These are phyloP conservation scores for Lentinula detonsa DNA, from an alignment of 768 basidiomycete genomes.

Conservation along the genomic window DNA sequence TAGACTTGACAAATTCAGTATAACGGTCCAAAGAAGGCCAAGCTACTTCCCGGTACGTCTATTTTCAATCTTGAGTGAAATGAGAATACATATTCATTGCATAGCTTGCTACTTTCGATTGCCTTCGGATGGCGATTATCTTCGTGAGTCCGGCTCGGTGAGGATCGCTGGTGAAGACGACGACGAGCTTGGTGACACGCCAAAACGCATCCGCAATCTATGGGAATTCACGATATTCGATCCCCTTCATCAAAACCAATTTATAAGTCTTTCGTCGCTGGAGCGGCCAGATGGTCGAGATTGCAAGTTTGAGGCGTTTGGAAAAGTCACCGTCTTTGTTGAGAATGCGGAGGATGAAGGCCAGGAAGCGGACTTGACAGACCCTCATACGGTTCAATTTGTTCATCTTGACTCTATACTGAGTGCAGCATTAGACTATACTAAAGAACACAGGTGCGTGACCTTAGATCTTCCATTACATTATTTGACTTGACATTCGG, in stretches of 20 bases:
- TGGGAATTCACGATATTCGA: constrained; percentile 60
- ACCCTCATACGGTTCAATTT: constrained; percentile 26
- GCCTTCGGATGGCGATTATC: background rate
- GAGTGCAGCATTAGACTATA: constrained; percentile 46
- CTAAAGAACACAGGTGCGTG: constrained; percentile 43
- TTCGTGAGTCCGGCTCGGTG: constrained; percentile 13
- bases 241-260: constrained; percentile 31
- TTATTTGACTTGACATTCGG: constrained; percentile 3
- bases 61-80: background rate
- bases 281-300: constrained; percentile 35
- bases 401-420: constrained; percentile 44
- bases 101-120: background rate
- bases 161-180: constrained; percentile 36
- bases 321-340: constrained; percentile 40
- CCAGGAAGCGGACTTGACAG: constrained; percentile 43
- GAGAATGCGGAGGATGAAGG: constrained; percentile 57
- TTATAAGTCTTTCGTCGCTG: constrained; percentile 43
- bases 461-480: constrained; percentile 3
- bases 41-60: background rate
- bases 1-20: background rate
- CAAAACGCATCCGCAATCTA: constrained; percentile 54
- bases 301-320: constrained; percentile 47
- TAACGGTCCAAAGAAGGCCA: background rate
- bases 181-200: constrained; percentile 19
- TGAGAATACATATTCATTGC: background rate